A percentile compares a stretch with the other conserved stretches of the same genome.
phyloP scores from a whole-genome alignment of 306 rosid species.

The Quercus agrifolia region DNA sequence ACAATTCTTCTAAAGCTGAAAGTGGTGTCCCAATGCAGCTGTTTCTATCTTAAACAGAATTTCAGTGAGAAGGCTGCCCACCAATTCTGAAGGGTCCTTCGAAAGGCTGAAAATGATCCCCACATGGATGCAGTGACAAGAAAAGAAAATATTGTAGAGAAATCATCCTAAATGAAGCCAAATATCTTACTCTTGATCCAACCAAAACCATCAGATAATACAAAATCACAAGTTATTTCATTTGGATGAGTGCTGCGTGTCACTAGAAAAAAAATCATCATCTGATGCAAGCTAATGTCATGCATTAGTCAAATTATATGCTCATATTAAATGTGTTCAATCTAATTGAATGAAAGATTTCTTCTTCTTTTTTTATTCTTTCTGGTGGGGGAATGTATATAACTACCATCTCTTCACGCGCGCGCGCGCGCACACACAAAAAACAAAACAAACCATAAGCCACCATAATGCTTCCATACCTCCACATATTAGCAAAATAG shows the following conservation, averaged over 20 bases:
- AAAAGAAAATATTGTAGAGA: background rate
- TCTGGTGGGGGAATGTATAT: background rate
- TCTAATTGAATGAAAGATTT: background rate
- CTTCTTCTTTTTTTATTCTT: too few species aligned
- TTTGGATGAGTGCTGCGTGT: background rate
- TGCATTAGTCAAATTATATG: background rate
- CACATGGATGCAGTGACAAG: constrained; percentile 4
- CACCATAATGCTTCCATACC: too few species aligned
- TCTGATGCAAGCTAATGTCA: background rate
- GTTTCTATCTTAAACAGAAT: constrained; percentile 17
- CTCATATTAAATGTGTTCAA: background rate
- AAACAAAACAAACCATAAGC: too few species aligned
- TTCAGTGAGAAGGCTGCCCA: constrained; percentile 28
- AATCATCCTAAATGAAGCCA: background rate
- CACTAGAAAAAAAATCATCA: too few species aligned
- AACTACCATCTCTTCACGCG: background rate
- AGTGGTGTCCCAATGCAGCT: constrained; percentile 13
- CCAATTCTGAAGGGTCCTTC: constrained; percentile 9
- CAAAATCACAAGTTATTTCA: constrained; percentile 9
- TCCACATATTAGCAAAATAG: background rate
- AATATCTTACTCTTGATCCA: background rate
- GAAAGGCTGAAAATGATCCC: constrained; percentile 13
- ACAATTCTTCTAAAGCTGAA: constrained; percentile 21
- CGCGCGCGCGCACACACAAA: too few species aligned
- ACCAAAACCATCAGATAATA: background rate